Base-by-base conservation (phyloP, 441 rosid species). In the Populus trichocarpa region DNA sequence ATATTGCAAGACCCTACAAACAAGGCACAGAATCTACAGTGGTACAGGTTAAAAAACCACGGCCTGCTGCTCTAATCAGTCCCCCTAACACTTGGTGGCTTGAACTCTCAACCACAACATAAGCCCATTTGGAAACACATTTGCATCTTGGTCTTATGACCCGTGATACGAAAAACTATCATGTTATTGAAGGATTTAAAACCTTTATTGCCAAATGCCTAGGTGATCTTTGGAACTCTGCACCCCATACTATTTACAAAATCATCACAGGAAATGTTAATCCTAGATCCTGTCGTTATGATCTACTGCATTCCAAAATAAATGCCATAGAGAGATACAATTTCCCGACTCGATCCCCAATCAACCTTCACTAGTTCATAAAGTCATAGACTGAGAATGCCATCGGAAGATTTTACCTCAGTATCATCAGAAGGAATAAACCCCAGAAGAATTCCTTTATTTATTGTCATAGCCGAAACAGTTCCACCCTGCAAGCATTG, bases 381-480 rank as follows among this genome's bases (percentile, higher is more conserved):
- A 46, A 71, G 23, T 5, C 5, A n/a, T 23, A 66, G 16, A 53
- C 68, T 20, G 26, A 25, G 64, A 80, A 68, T 7, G 25, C 14
- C 32, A 28, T 33, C 13, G 10, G 28, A 67, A 26, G 40, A 16
- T 5, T 28, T 71, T 75, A 96, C 99, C 98, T 89, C 78, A 72
- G 82, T 14, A 84, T 84, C 79, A 26, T 86, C 91, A 0, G 99
- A 92, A 78, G 97, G 93, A 83, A 94, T 84, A 82, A 94, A 96
- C 0, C 95, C 99, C 70, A 94, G 91, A 81, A 96, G 89, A 70
- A 96, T 84, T 75, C 99, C 99, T 84, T 84, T 87, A 73, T 93
- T 86, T 75, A 94, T 91, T 33, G 99, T 91, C 99, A 96, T 93
- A 70, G 99, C 95, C 20, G 98, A 88, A 80, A 94, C 97, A 77